Evolutionary conservation across 148 eudicot genomes (phyloP).

Genomic region (Drosera capensis): DNA sequence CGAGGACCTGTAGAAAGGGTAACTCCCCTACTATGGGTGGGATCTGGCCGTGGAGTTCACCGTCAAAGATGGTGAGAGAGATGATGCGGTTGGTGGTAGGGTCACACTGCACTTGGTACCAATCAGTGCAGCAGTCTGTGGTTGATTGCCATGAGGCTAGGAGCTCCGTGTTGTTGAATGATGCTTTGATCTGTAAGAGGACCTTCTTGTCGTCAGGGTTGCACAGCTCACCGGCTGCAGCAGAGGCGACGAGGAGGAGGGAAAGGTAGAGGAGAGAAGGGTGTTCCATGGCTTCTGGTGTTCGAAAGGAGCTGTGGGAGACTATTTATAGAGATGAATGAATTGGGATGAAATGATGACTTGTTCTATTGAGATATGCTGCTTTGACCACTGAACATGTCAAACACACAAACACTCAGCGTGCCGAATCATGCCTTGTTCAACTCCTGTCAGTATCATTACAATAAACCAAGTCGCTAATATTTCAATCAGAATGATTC

Average conservation of each 20-base stretch:
- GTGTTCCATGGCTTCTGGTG: neutral
- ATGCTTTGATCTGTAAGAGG: conserved; percentile 25
- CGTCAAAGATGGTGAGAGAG: conserved; percentile 1
- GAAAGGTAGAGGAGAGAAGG: neutral
- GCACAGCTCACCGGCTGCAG: conserved; percentile 12
- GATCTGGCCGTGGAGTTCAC: conserved; percentile 11
- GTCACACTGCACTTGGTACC: conserved; percentile 23
- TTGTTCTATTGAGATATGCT: too few relatives aligned
- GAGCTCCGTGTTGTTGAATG: conserved; percentile 15
- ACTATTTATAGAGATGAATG: too few relatives aligned
- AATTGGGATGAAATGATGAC: too few relatives aligned
- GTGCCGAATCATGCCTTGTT: too few relatives aligned
- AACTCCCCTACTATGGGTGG: conserved; percentile 13
- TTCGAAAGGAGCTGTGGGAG: neutral
- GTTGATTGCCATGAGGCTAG: conserved; percentile 25
- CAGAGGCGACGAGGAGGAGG: conserved; percentile 3
- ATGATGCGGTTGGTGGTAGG: conserved; percentile 11
- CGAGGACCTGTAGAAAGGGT: conserved; percentile 13
- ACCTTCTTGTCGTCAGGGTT: conserved; percentile 24
- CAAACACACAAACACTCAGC: too few relatives aligned
- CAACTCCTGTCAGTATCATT: too few relatives aligned
- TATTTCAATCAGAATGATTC: too few relatives aligned
- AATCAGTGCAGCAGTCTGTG: conserved; percentile 19
- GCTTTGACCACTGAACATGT: too few relatives aligned
- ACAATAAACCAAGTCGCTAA: too few relatives aligned